Evolutionary conservation across 352 stramenopile species (phyloP).

Genomic region (Phytophthora capsici): DNA sequence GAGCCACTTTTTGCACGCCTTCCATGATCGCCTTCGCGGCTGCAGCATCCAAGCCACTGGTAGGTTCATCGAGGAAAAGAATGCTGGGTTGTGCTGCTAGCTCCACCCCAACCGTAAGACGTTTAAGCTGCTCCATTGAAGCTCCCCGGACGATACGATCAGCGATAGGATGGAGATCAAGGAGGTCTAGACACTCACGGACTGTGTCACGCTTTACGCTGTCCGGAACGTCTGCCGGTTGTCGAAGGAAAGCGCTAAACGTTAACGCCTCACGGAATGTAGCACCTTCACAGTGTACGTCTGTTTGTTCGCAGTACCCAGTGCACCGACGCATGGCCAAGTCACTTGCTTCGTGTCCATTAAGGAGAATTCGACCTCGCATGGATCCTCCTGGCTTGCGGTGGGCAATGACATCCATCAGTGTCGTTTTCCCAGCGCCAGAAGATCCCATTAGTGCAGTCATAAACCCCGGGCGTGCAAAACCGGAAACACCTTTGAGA

Average conservation of each 20-base stretch:
- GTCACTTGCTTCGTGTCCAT: slow-evolving; percentile 52
- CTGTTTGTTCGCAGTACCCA: slow-evolving; percentile 63
- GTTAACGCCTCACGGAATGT: slow-evolving; percentile 91
- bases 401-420: slow-evolving; percentile 51
- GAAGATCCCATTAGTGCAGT: slow-evolving; percentile 70
- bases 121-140: slow-evolving; percentile 63
- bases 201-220: slow-evolving; percentile 49
- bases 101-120: slow-evolving; percentile 56
- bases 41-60: slow-evolving; percentile 73
- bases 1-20: slow-evolving; percentile 63
- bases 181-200: slow-evolving; percentile 85
- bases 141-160: slow-evolving; percentile 46
- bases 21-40: slow-evolving; percentile 73
- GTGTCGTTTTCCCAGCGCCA: slow-evolving; percentile 47
- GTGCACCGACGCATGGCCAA: slow-evolving; percentile 54
- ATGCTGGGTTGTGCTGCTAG: slow-evolving; percentile 53
- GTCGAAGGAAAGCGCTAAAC: slow-evolving; percentile 89
- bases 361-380: slow-evolving; percentile 59
- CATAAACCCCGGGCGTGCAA: slow-evolving; percentile 53
- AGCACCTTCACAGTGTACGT: slow-evolving; percentile 52
- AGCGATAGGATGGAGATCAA: slow-evolving; percentile 68
- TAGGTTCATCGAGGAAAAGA: slow-evolving; percentile 66
- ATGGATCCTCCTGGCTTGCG: slow-evolving; percentile 42
- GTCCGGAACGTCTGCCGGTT: slow-evolving; percentile 41
- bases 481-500: slow-evolving; percentile 79